Base-by-base conservation (phyloP, 176 grass and related monocot species). In the Eleusine indica region DNA sequence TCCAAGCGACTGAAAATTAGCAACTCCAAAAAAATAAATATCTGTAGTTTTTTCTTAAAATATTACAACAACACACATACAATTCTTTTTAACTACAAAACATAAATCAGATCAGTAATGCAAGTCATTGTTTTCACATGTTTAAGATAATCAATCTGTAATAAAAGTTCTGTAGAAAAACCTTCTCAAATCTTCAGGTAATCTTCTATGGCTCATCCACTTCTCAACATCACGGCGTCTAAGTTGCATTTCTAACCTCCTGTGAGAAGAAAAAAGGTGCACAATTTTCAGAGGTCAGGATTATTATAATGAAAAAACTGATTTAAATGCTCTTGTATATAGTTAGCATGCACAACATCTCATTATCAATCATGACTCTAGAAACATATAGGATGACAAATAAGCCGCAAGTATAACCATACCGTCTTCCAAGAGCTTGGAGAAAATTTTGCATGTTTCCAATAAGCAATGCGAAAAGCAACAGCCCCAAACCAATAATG, bases 381-480 rank as follows among this genome's bases (percentile, higher is more conserved):
- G 68, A n/a, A 7, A 29, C 28, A 49, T 49, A 80, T 62, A 46
- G 25, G 37, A 82, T 53, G 72, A 46, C 25, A 85, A 46, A 81
- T 18, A 73, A 73, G 19, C 1, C 21, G 57, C 0, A 6, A 61
- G 30, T 83, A 69, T 48, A 82, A 86, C 17, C 63, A 30, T 88
- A 98, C 96, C 96, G 85, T 85, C 93, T 91, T 85, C 91, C 93
- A 90, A 98, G 96, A 77, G 93, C 93, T 82, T 98, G 96, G 73
- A 98, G 96, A 86, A 98, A 98, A 81, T 98, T 98, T 84, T 98
- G 96, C 96, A 95, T 98, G 74, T 95, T 95, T 22, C 96, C 96
- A 9, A 98, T 94, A 66, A 99, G 96, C 78, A 98, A 85, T 51
- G 96, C 96, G 25, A 95, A 94, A 82, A 90, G 93, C 29, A 98